A percentile compares a stretch with the other conserved stretches of the same genome.
phyloP scores from a whole-genome alignment of 192 early-diverging fungal genomes.

The Mortierella hygrophila region DNA sequence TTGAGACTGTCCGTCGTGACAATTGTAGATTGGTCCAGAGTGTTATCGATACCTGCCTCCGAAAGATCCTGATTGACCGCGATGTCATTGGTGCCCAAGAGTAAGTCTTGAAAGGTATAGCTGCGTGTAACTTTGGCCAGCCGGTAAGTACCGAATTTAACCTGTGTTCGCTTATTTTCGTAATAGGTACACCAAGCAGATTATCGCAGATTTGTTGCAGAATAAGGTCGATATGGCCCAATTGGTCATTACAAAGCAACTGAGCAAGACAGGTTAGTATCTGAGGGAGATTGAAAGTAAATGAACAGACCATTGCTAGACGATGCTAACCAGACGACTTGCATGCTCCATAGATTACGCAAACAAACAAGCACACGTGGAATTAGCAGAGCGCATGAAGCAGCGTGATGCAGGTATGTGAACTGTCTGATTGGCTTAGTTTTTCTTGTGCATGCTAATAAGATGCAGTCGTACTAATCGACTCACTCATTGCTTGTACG shows the following conservation, averaged over 20 bases:
- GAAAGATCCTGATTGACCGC: conserved; percentile 91
- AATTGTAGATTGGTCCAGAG: conserved; percentile 92
- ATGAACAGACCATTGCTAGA: not conserved
- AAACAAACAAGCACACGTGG: conserved; percentile 95
- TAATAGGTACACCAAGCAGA: conserved; percentile 84
- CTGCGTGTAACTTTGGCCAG: not conserved
- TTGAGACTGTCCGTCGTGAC: conserved; percentile 98
- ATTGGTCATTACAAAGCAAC: conserved; percentile 95
- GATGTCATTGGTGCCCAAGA: conserved; percentile 88
- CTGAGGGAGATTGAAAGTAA: not conserved
- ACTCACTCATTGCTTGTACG: not conserved
- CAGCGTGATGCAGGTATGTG: conserved; percentile 86
- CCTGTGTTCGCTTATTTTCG: not conserved
- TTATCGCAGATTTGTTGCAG: conserved; percentile 93
- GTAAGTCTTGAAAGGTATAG: conserved; percentile 48
- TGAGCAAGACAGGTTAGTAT: conserved; percentile 83
- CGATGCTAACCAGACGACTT: not conserved
- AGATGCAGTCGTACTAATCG: too few species aligned
- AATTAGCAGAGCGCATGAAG: conserved; percentile 96
- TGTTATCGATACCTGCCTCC: conserved; percentile 93
- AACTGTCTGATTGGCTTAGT: not conserved
- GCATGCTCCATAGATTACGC: conserved; percentile 79
- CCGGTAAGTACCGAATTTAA: not conserved
- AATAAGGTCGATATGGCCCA: conserved; percentile 98
- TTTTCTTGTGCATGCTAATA: too few species aligned